Conservation (phyloP, 331 rosid species). For the Quercus phellos region DNA sequence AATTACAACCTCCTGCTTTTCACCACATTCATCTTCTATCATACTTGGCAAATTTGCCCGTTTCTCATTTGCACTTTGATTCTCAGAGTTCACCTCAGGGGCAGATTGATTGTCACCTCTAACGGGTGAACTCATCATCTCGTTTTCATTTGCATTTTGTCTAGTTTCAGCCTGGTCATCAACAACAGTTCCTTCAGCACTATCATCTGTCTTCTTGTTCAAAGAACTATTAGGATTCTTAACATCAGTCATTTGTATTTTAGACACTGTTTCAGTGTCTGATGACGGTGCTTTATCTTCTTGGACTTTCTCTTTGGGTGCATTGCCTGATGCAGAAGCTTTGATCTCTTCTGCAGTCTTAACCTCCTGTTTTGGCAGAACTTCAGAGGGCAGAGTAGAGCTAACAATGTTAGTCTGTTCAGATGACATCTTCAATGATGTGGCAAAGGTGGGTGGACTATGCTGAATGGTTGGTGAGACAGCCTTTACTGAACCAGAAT, state of each 20-base stretch:
- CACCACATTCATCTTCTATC: constrained; percentile 19
- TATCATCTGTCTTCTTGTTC: constrained; percentile 12
- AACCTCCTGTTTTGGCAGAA: constrained; percentile 35
- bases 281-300: constrained; percentile 18
- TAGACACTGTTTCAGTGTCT: constrained; percentile 6
- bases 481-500: constrained; percentile 16
- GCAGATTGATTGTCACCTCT: not conserved
- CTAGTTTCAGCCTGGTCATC: constrained; percentile 19
- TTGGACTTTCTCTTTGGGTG: constrained; percentile 15
- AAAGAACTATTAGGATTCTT: constrained; percentile 11
- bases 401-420: constrained; percentile 28
- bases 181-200: not conserved
- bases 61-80: constrained; percentile 30
- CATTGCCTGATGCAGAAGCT: constrained; percentile 14
- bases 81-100: constrained; percentile 16
- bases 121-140: not conserved
- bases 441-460: constrained; percentile 1
- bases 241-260: constrained; percentile 15
- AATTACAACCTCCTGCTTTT: constrained; percentile 9
- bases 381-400: constrained; percentile 19
- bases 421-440: constrained; percentile 18
- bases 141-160: constrained; percentile 13
- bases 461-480: constrained; percentile 11
- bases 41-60: constrained; percentile 10
- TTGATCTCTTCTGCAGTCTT: constrained; percentile 16